phyloP scores from a whole-genome alignment of 352 stramenopile genomes.

The Phytophthora nicotianae region DNA sequence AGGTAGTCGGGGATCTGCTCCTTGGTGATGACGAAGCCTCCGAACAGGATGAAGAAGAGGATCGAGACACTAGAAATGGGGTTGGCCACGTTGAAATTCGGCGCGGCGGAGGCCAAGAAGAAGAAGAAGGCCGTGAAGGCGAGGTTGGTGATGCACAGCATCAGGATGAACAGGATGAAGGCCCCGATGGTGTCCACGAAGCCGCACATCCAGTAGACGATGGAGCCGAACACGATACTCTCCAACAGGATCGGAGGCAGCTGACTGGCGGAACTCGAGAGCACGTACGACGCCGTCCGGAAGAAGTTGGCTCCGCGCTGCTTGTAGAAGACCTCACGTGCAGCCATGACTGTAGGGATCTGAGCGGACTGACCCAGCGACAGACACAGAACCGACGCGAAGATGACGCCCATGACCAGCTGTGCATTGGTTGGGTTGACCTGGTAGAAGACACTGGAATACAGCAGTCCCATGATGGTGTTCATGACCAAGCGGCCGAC shows the following conservation, averaged over 20 bases:
- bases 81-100: slow-evolving; percentile 30
- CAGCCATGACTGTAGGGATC: slow-evolving; percentile 68
- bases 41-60: slow-evolving; percentile 32
- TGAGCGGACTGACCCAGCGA: slow-evolving; percentile 65
- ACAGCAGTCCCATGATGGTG: slow-evolving; percentile 39
- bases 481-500: slow-evolving; percentile 17
- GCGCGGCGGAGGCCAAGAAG: slow-evolving; percentile 21
- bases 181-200: slow-evolving; percentile 18
- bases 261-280: slow-evolving; percentile 41
- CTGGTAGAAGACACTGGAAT: slow-evolving; percentile 45
- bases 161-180: slow-evolving; percentile 47
- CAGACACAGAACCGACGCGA: slow-evolving; percentile 68
- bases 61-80: slow-evolving; percentile 14
- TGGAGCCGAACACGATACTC: slow-evolving; percentile 69
- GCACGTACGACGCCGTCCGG: slow-evolving; percentile 65
- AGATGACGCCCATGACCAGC: slow-evolving; percentile 74
- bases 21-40: slow-evolving; percentile 29
- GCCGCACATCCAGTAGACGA: slow-evolving; percentile 87
- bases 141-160: slow-evolving; percentile 43
- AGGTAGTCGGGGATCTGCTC: slow-evolving; percentile 35
- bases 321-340: slow-evolving; percentile 75
- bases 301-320: slow-evolving; percentile 83
- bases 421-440: slow-evolving; percentile 38
- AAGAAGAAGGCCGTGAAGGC: slow-evolving; percentile 24
- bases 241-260: slow-evolving; percentile 40